Conservation (phyloP, 2,329 filamentous ascomycete genomes). For the Clarireedia homoeocarpa region DNA sequence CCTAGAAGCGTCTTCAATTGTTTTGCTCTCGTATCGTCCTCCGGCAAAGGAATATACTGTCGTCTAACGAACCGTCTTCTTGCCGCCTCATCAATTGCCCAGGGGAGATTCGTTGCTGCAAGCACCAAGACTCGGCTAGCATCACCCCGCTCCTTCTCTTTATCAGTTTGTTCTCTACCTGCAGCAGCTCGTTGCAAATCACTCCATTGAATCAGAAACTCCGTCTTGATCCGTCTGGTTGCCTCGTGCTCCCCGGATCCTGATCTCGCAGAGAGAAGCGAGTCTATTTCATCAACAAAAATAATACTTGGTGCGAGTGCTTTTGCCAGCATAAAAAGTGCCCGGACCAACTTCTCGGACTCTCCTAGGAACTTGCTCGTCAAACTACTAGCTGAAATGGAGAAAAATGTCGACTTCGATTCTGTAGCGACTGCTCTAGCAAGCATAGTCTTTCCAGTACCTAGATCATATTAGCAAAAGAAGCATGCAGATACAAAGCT, state of each 20-base stretch:
- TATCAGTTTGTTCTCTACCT: conserved; percentile 62
- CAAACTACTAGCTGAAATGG: conserved; percentile 87
- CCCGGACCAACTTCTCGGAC: conserved; percentile 90
- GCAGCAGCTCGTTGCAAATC: conserved; percentile 88
- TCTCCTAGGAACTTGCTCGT: conserved; percentile 96
- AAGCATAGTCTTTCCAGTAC: conserved; percentile 94
- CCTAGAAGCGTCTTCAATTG: conserved; percentile 75
- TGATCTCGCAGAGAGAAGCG: conserved; percentile 74
- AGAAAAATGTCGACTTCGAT: conserved; percentile 91
- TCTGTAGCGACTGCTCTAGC: conserved; percentile 92
- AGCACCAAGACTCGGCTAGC: conserved; percentile 84
- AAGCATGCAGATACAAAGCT: no score
- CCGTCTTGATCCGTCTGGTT: conserved; percentile 88
- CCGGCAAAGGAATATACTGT: conserved; percentile 93
- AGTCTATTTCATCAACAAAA: conserved; percentile 98
- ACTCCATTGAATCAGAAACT: conserved; percentile 97
- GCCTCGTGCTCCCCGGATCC: conserved; percentile 87
- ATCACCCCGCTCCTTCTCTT: conserved; percentile 66
- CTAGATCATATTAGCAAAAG: no score
- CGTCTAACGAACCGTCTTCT: conserved; percentile 82
- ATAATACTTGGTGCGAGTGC: conserved; percentile 89
- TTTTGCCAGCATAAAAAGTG: conserved; percentile 85
- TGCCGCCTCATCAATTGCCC: conserved; percentile 96
- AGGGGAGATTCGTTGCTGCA: conserved; percentile 91
- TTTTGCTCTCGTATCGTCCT: conserved; percentile 68